Evolutionary conservation across 805 yeast genomes (phyloP).

Genomic region (Isabelozyma pseudorhagii): DNA sequence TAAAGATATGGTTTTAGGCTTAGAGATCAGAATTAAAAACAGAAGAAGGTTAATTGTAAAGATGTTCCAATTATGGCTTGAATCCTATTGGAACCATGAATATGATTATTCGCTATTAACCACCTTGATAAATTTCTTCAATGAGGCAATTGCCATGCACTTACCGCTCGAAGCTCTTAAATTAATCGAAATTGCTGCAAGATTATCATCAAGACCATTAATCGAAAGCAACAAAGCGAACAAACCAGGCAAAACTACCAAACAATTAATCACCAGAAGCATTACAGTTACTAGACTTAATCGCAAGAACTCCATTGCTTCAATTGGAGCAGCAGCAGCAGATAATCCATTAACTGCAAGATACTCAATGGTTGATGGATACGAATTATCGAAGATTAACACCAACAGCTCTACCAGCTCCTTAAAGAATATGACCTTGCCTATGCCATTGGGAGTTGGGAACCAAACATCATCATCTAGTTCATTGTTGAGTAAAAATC

Average conservation of each 20-base stretch:
- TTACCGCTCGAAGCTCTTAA: slow-evolving; percentile 66
- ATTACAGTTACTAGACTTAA: slow-evolving; percentile 35
- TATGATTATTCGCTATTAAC: slow-evolving; percentile 61
- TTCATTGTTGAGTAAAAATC: slow-evolving; percentile 36
- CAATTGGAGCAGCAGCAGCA: slow-evolving; percentile 21
- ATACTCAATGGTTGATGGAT: slow-evolving; percentile 54
- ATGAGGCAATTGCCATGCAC: slow-evolving; percentile 62
- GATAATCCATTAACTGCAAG: slow-evolving; percentile 23
- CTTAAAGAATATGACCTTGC: slow-evolving; percentile 37
- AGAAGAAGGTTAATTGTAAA: slow-evolving; percentile 67
- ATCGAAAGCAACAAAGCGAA: slow-evolving; percentile 32
- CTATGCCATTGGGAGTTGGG: slow-evolving; percentile 42
- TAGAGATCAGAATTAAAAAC: slow-evolving; percentile 42
- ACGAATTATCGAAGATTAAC: slow-evolving; percentile 50
- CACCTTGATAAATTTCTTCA: slow-evolving; percentile 72
- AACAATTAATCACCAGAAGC: slow-evolving; percentile 47
- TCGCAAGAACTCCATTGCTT: slow-evolving; percentile 32
- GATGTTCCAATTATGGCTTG: slow-evolving; percentile 80
- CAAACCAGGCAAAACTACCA: slow-evolving; percentile 13
- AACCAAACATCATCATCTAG: slow-evolving; percentile 39
- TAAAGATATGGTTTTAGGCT: slow-evolving; percentile 6
- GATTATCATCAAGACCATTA: slow-evolving; percentile 53
- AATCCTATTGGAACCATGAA: slow-evolving; percentile 78
- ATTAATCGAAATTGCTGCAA: slow-evolving; percentile 61
- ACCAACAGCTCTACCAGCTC: slow-evolving; percentile 46